Evolutionary conservation across 148 eudicot species (phyloP).

Genomic region (Amaranthus hypochondriacus): DNA sequence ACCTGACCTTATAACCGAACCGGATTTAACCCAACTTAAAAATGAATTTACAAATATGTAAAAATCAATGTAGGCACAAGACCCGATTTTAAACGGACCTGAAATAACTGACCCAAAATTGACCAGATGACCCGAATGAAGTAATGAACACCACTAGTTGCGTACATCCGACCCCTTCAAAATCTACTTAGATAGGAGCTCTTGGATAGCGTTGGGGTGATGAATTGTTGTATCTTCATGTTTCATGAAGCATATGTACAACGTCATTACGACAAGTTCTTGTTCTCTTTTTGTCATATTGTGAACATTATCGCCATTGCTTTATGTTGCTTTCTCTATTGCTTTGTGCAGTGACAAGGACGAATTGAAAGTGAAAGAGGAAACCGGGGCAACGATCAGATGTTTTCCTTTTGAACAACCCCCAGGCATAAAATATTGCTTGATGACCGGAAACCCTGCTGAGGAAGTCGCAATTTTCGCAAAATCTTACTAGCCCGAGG

Average conservation of each 20-base stretch:
- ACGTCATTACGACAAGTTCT: background rate
- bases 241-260: background rate
- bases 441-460: conserved; percentile 90
- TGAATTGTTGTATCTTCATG: no score
- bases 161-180: no score
- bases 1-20: no score
- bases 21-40: no score
- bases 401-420: conserved; percentile 97
- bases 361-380: conserved; percentile 87
- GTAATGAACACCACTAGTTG: no score
- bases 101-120: no score
- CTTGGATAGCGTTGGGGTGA: no score
- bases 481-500: conserved; percentile 62
- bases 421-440: conserved; percentile 55
- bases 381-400: conserved; percentile 93
- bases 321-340: conserved; percentile 2
- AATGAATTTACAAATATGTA: no score
- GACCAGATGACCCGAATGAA: no score
- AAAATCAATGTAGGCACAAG: no score
- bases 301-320: background rate
- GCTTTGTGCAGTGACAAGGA: conserved; percentile 58
- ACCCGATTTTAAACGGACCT: no score
- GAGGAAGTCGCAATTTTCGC: conserved; percentile 95
- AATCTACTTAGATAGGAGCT: no score
- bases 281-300: background rate